Evolutionary conservation across 2,329 filamentous ascomycete genomes (phyloP), one percentile per base, ranked within the genome.

Genomic region (Sclerotinia subarctica): DNA sequence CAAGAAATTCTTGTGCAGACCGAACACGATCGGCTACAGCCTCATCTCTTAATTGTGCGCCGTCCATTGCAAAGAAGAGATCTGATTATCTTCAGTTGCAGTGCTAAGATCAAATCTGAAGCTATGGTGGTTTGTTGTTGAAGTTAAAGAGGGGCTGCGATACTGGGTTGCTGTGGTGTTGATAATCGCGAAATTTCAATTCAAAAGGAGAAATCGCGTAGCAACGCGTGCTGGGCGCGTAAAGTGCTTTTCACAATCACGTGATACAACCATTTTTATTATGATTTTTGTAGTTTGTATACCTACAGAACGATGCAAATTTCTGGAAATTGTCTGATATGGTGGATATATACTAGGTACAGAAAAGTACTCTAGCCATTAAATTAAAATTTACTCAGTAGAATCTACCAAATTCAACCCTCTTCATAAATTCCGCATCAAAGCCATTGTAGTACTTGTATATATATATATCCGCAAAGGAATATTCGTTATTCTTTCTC

Each of bases 1-100:
- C 94, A 54, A 98, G 87, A 77, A 98, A 97, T 79, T 97, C 94
- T 75, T 90, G 86, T n/a, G 93, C 93, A 72, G 90, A 88, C 75
- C 93, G 90, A 78, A 97, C 88, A 76, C 93, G 92, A 81, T 96
- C 90, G 74, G 88, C 86, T 75, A 90, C 88, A 73, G 90, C 92
- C 80, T 95, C 92, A 84, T 97, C 94, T 79, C 90, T 88, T 75
- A 96, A 86, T 81, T 90, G 88, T 73, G 87, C 82, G 70, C 83
- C 85, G 74, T 93, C 90, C 91, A 95, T 78, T 35, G 6, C 71
- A 17, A 56, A 38, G 19, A 19, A 21, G 54, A 46, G 26, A 54
- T 60, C 53, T 24, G 13, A 26, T n/a, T 26, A 35, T 53, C 8
- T 8, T 42, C n/a, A 64, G 35, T 21, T 29, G 42, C 44, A 3